Evolutionary conservation across 208 protist species (phyloP).

Genomic region (Crithidia thermophila): DNA sequence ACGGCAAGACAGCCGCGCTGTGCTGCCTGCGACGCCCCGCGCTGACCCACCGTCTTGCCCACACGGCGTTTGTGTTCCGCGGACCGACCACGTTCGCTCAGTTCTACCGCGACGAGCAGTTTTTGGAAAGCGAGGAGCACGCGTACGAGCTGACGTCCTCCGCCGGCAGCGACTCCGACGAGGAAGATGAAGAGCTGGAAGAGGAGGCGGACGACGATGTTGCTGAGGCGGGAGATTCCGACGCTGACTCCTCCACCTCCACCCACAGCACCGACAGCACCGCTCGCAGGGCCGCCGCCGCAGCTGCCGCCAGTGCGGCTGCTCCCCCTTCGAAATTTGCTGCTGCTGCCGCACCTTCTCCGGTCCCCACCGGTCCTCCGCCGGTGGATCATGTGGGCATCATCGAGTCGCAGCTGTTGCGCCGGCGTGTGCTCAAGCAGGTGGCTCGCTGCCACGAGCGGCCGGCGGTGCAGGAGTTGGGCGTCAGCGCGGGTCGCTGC

Average conservation of each 20-base stretch:
- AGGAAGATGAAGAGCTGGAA: conserved; percentile 45
- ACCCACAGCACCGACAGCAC: not conserved
- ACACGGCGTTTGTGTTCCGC: conserved; percentile 54
- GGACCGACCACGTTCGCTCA: conserved; percentile 71
- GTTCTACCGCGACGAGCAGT: conserved; percentile 50
- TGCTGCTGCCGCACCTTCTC: not conserved
- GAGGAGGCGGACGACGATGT: conserved; percentile 65
- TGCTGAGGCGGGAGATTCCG: conserved; percentile 32
- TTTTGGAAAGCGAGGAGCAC: conserved; percentile 41
- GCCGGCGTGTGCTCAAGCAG: conserved; percentile 67
- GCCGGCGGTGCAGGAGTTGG: conserved; percentile 42
- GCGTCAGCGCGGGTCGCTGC: conserved; percentile 33
- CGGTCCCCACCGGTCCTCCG: conserved; percentile 13
- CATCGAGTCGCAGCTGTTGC: conserved; percentile 40
- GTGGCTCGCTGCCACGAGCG: conserved; percentile 20
- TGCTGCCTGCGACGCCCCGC: conserved; percentile 31
- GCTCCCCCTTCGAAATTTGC: not conserved
- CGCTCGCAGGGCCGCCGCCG: not conserved
- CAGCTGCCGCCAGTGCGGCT: not conserved
- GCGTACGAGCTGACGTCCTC: conserved; percentile 67
- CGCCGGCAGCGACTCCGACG: conserved; percentile 57
- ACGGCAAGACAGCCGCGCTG: conserved; percentile 1
- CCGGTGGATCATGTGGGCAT: conserved; percentile 48
- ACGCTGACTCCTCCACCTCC: conserved; percentile 19
- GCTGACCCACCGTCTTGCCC: conserved; percentile 28